These are phyloP conservation scores for Aspergillus homomorphus DNA, from an alignment of 495 filamentous ascomycete species.

Conservation along the genomic window DNA sequence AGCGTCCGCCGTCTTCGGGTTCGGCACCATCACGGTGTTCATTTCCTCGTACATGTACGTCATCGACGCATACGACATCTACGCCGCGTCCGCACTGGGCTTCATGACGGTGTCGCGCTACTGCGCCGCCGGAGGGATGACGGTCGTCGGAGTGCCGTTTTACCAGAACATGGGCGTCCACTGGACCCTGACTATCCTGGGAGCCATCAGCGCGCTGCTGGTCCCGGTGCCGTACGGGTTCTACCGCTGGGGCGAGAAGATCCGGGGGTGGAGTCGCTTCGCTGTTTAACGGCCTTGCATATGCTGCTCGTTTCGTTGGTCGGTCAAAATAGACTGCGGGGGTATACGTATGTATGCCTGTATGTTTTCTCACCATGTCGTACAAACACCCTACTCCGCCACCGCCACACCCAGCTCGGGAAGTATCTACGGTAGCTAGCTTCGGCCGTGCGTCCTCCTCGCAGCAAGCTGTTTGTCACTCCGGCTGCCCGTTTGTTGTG, in stretches of 20 bases:
- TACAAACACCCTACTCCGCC: too few species aligned
- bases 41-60: conserved; percentile 54
- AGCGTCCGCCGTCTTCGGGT: conserved; percentile 50
- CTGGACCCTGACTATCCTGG: conserved; percentile 57
- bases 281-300: conserved; percentile 20
- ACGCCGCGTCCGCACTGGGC: conserved; percentile 43
- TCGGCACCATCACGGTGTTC: conserved; percentile 52
- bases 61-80: conserved; percentile 51
- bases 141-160: conserved; percentile 47
- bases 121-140: conserved; percentile 48
- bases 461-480: too few species aligned
- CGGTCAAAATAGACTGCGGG: neutral
- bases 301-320: neutral
- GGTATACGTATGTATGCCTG: neutral
- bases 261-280: conserved; percentile 47
- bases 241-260: conserved; percentile 46
- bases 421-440: too few species aligned
- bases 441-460: too few species aligned
- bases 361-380: too few species aligned
- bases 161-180: conserved; percentile 54
- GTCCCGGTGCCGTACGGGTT: conserved; percentile 54
- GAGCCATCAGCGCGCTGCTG: conserved; percentile 44
- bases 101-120: conserved; percentile 52
- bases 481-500: too few species aligned
- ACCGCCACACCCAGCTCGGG: too few species aligned